A percentile compares a stretch with the other conserved stretches of the same genome.
Evolutionary conservation across 2,329 filamentous ascomycete genomes (phyloP).

Genomic region (Penicillium digitatum): DNA sequence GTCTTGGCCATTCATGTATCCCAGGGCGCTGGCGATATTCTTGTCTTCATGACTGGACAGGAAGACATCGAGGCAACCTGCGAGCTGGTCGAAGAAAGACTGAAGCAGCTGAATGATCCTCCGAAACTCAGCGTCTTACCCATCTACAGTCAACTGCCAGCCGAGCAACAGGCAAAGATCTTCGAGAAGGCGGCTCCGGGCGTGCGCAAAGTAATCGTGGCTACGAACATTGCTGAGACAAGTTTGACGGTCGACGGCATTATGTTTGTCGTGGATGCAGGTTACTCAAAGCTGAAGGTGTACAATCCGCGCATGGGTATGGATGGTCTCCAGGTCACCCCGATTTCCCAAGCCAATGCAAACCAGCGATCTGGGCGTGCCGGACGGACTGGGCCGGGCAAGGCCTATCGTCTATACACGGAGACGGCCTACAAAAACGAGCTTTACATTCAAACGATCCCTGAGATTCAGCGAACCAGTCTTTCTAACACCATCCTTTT

Average conservation of each 20-base stretch:
- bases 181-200: conserved; percentile 88
- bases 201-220: conserved; percentile 94
- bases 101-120: conserved; percentile 87
- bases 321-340: conserved; percentile 97
- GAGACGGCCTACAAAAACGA: conserved; percentile 95
- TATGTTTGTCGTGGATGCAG: conserved; percentile 96
- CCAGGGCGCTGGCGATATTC: conserved; percentile 85
- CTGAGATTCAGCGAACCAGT: conserved; percentile 95
- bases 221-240: conserved; percentile 97
- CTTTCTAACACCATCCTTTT: conserved; percentile 91
- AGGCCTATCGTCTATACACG: conserved; percentile 89
- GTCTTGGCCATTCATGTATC: conserved; percentile 94
- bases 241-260: conserved; percentile 97
- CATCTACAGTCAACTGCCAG: conserved; percentile 99
- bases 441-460: conserved; percentile 93
- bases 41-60: conserved; percentile 99
- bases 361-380: conserved; percentile 91
- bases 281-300: conserved; percentile 96
- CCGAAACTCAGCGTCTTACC: conserved; percentile 91
- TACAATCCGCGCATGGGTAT: conserved; percentile 99
- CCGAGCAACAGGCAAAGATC: conserved; percentile 94
- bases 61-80: conserved; percentile 98
- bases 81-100: conserved; percentile 80
- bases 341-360: conserved; percentile 93
- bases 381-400: conserved; percentile 89